phyloP scores from a whole-genome alignment of 208 protist species.

The Leishmania tropica region DNA sequence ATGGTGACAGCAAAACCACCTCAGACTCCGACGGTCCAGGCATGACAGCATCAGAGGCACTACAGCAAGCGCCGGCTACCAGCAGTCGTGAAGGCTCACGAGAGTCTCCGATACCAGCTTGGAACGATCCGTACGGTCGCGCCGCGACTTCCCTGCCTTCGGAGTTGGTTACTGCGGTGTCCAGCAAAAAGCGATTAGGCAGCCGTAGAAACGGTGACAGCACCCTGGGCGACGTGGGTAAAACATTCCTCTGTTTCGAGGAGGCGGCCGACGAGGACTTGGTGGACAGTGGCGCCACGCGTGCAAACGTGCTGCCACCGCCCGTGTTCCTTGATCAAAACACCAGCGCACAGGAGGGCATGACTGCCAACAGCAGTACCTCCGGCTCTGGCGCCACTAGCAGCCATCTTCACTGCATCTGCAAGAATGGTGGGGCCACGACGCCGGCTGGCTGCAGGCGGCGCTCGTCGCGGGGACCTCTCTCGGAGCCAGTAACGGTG shows the following conservation, averaged over 20 bases:
- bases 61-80: background rate
- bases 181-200: background rate
- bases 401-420: background rate
- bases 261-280: background rate
- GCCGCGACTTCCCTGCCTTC: background rate
- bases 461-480: slow-evolving; percentile 1
- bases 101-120: background rate
- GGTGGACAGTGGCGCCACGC: background rate
- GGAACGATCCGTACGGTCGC: background rate
- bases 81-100: background rate
- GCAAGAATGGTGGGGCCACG: background rate
- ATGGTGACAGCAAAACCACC: background rate
- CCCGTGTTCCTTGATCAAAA: slow-evolving; percentile 27
- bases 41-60: background rate
- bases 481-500: slow-evolving; percentile 6
- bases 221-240: background rate
- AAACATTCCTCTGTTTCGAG: background rate
- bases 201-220: background rate
- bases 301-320: slow-evolving; percentile 14
- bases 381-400: background rate
- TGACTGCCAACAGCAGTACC: background rate
- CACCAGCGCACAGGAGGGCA: background rate
- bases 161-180: background rate
- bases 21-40: background rate
- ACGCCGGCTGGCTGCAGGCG: background rate